A percentile compares a stretch with the other conserved stretches of the same genome.
These are phyloP conservation scores for Enterospora canceri DNA, from an alignment of 371 early-diverging fungal species.

Conservation along the genomic window DNA sequence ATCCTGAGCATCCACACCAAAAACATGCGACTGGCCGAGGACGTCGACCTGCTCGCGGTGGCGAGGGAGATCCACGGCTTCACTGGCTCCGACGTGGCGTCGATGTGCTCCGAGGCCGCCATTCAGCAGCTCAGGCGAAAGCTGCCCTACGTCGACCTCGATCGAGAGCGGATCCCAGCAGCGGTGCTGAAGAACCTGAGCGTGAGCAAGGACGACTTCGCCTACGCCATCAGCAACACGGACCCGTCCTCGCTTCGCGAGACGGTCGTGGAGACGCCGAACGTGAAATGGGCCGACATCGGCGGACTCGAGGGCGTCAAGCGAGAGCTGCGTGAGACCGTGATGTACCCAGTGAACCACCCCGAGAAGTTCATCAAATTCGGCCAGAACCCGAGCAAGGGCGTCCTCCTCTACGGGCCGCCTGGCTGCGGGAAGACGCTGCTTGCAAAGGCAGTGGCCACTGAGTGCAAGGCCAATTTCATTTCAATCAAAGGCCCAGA, in stretches of 20 bases:
- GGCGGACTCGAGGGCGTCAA: conserved; percentile 97
- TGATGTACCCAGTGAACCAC: conserved; percentile 97
- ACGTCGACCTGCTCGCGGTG: conserved; percentile 86
- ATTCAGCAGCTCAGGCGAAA: conserved; percentile 99
- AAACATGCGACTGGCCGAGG: conserved; percentile 88
- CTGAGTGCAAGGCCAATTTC: conserved; percentile 99
- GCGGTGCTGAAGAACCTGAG: conserved; percentile 84
- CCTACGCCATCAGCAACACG: conserved; percentile 77
- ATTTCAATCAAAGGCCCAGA: conserved; percentile 99
- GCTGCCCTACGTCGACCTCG: conserved; percentile 80
- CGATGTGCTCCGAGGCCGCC: conserved; percentile 97
- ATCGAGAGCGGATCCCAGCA: conserved; percentile 92
- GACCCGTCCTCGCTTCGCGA: conserved; percentile 98
- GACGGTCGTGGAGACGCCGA: conserved; percentile 97
- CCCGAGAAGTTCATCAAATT: conserved; percentile 99
- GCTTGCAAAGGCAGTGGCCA: conserved; percentile 98
- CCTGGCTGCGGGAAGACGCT: conserved; percentile 99
- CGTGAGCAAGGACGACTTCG: conserved; percentile 96
- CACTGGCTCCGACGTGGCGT: conserved; percentile 94
- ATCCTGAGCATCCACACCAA: conserved; percentile 96
- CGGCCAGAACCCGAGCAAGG: conserved; percentile 95
- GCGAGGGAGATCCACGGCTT: conserved; percentile 94
- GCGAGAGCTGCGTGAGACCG: conserved; percentile 93
- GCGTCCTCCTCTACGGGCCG: conserved; percentile 98
- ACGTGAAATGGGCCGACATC: conserved; percentile 88